These are phyloP conservation scores for Fusarium annulatum DNA, from an alignment of 2,329 filamentous ascomycete genomes.

Conservation along the genomic window DNA sequence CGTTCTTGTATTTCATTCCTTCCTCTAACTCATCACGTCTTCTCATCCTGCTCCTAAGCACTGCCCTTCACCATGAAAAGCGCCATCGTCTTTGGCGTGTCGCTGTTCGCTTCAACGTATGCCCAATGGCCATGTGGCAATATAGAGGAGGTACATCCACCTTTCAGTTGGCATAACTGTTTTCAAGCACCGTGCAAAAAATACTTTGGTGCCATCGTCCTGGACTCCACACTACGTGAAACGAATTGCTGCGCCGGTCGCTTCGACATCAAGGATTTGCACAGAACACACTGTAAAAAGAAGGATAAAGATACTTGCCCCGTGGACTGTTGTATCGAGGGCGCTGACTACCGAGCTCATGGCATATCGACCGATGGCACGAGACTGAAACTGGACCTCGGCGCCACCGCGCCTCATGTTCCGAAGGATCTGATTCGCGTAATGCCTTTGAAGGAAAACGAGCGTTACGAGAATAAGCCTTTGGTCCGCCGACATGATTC, in stretches of 20 bases:
- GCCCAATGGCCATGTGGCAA: background rate
- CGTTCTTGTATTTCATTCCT: background rate
- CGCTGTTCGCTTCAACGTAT: background rate
- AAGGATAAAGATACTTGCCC: background rate
- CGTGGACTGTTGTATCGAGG: slow-evolving; percentile 59
- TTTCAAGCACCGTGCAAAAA: background rate
- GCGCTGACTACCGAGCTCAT: slow-evolving; percentile 62
- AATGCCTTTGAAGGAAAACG: slow-evolving; percentile 71
- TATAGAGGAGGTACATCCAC: background rate
- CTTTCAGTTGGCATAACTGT: background rate
- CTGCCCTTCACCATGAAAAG: background rate
- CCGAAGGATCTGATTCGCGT: slow-evolving; percentile 64
- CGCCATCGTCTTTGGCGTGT: background rate
- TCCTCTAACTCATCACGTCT: background rate
- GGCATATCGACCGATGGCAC: slow-evolving; percentile 63
- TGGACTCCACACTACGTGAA: background rate
- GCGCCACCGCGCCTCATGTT: slow-evolving; percentile 60
- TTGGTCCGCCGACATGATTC: slow-evolving; percentile 58
- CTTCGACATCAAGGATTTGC: background rate
- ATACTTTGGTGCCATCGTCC: background rate
- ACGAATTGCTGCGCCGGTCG: background rate
- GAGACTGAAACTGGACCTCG: slow-evolving; percentile 65
- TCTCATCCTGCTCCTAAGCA: background rate
- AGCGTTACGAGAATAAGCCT: slow-evolving; percentile 71
- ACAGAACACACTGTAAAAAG: background rate